phyloP scores from a whole-genome alignment of 352 stramenopile genomes.

The Globisporangium recalcitrans region DNA sequence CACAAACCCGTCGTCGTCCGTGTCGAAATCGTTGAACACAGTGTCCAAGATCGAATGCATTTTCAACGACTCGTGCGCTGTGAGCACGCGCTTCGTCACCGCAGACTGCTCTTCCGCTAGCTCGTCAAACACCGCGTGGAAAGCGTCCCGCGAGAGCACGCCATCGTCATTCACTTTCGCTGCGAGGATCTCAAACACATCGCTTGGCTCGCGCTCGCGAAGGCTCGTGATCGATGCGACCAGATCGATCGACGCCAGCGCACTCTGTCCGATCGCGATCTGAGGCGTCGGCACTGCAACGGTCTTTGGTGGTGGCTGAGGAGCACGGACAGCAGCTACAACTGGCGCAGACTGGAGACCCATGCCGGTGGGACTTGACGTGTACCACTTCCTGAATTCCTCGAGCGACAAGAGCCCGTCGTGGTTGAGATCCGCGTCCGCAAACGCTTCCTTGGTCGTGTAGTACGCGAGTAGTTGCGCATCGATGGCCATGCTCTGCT shows the following conservation, averaged over 20 bases:
- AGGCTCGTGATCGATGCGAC: slow-evolving; percentile 59
- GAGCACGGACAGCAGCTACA: neutral
- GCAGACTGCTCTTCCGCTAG: slow-evolving; percentile 38
- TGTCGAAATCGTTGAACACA: slow-evolving; percentile 79
- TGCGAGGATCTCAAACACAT: slow-evolving; percentile 83
- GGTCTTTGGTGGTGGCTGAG: slow-evolving; percentile 2
- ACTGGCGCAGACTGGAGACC: neutral
- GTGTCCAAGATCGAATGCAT: slow-evolving; percentile 49
- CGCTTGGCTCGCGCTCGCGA: slow-evolving; percentile 36
- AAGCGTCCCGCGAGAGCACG: slow-evolving; percentile 56
- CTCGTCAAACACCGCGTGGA: slow-evolving; percentile 68
- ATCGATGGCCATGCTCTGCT: slow-evolving; percentile 41
- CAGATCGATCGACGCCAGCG: slow-evolving; percentile 48
- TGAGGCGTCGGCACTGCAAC: neutral
- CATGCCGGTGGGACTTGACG: neutral
- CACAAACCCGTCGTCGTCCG: slow-evolving; percentile 67
- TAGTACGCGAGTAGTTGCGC: slow-evolving; percentile 52
- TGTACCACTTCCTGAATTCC: slow-evolving; percentile 84
- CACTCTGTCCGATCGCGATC: slow-evolving; percentile 22
- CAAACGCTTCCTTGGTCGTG: slow-evolving; percentile 80
- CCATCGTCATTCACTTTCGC: slow-evolving; percentile 80
- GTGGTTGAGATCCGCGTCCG: slow-evolving; percentile 81
- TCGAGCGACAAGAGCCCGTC: slow-evolving; percentile 71
- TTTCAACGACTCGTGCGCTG: slow-evolving; percentile 27
- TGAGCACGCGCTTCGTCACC: slow-evolving; percentile 22